Base-by-base conservation (phyloP, 805 yeast species). In the Nakazawaea wyomingensis region DNA sequence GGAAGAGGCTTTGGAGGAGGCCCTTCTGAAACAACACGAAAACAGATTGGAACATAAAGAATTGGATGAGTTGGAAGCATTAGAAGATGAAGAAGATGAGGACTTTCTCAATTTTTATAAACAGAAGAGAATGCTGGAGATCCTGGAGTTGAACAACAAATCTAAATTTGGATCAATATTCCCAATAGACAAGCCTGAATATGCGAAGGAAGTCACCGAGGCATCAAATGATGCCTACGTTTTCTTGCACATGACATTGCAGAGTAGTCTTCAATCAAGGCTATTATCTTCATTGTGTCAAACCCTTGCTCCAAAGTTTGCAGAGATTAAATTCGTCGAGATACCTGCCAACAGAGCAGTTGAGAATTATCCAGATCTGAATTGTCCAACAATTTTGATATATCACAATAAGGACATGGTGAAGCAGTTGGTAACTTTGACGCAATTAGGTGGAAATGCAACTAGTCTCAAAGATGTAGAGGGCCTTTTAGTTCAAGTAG, bases 81-180 rank as follows among this genome's bases (percentile, higher is more conserved):
- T 90, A 34, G 97, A 91, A 59, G 96, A 83, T 52, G 95, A 88
- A 33, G 97, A 91, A 55, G 95, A 87, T 51, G 97, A 89, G 52
- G 97, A 87, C 7, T 91, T 91, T 54, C 64, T 93, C 47, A 80
- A 85, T 47, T 66, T 68, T 49, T 93, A 93, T 61, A 82, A 88
- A 50, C 74, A 73, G 49, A 83, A 85, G 57, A 71, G 98, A 49
- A 65, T 91, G 59, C 74, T 71, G n/a, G 95, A 91, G 59, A 63
- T 93, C 48, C 69, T 76, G 50, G 71, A 74, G 50, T 60, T 85
- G 53, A 76, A 74, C 34, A 66, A 74, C 27, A 68, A 65, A 36
- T 68, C 78, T 41, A 72, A 67, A 56, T 91, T 74, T 60, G 98
- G 99, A 6, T 62, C 72, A 16, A 91, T 93, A 5, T 72, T 70